Evolutionary conservation across 495 filamentous ascomycete species (phyloP), one percentile per base, ranked within the genome.

Genomic region (Hypoxylon perforatum): DNA sequence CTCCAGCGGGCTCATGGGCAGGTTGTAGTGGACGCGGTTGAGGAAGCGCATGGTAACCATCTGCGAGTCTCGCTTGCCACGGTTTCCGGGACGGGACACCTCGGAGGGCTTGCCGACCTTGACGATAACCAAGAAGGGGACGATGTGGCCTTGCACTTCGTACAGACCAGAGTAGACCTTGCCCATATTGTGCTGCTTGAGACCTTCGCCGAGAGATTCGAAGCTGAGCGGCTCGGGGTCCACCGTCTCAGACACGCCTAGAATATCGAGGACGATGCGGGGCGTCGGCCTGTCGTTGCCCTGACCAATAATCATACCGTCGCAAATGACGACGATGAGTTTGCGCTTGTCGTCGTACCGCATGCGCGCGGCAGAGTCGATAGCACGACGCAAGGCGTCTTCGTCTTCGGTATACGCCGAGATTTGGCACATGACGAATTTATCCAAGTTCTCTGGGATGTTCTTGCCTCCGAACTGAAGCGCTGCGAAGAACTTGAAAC

Each of bases 291-390:
- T 86, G 73, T 99, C 95, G 76, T 99, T 99, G 67, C 95, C 95
- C 79, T 97, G 93, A 61, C 95, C 95, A 64, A 99, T 94, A 79
- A 99, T 98, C 94, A 99, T 98, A 80, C 95, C 95, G 73, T 99
- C 95, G 71, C 95, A 99, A 59, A 99, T 84, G 47, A 99, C 85
- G 60, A 97, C 88, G 47, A 99, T 81, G 10, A 99, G 84, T 80
- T 99, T 99, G 67, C 95, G 91, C 79, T 98, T 98, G 78, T 99
- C 94, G 71, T 99, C 95, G 75, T 99, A 99, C 55, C 86, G 85
- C 93, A 99, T 97, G 61, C 93, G 87, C 17, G 95, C 93, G 64
- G 93, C 91, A 0, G 95, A 98, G 76, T 99, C 95, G 71, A 99
- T 95, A 62, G 94, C 96, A 80, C 93, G 93, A 57, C 95, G 91